These are phyloP conservation scores for Hypoxylon sp. DNA, from an alignment of 2,329 filamentous ascomycete genomes.

Conservation along the genomic window DNA sequence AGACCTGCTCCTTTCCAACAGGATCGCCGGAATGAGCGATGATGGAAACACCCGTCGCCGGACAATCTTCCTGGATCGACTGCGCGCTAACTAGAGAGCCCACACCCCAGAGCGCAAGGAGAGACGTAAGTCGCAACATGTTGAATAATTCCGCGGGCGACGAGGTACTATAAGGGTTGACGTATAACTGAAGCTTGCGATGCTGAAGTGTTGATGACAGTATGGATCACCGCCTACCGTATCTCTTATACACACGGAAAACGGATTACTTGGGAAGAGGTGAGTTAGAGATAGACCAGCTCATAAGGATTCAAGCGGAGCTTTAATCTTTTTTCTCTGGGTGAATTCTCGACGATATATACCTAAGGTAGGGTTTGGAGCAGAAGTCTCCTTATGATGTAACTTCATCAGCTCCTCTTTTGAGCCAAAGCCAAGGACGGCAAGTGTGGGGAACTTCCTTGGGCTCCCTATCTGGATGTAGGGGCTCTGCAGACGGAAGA, in stretches of 20 bases:
- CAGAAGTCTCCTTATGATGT: conserved; percentile 7
- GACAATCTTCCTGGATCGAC: conserved; percentile 30
- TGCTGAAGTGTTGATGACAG: not conserved
- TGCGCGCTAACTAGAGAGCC: conserved; percentile 17
- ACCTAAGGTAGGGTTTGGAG: not conserved
- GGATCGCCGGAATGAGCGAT: conserved; percentile 42
- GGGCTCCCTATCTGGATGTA: conserved; percentile 23
- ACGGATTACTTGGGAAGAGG: not conserved
- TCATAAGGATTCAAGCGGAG: not conserved
- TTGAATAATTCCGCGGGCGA: conserved; percentile 8
- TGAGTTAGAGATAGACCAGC: not conserved
- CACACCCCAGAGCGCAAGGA: conserved; percentile 37
- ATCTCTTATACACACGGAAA: not conserved
- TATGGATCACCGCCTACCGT: not conserved
- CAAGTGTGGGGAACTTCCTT: conserved; percentile 16
- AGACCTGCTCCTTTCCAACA: conserved; percentile 42
- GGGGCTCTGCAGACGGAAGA: conserved; percentile 16
- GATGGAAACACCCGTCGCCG: conserved; percentile 39
- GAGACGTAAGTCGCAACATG: conserved; percentile 34
- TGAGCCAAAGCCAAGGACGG: conserved; percentile 26
- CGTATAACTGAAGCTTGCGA: not conserved
- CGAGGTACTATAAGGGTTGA: too few relatives aligned
- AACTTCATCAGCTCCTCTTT: conserved; percentile 19
- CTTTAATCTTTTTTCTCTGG: not conserved
- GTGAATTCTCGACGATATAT: not conserved